Evolutionary conservation across 2,329 filamentous ascomycete species (phyloP), one percentile per base, ranked within the genome.

Genomic region (Ophiostoma perfectum): DNA sequence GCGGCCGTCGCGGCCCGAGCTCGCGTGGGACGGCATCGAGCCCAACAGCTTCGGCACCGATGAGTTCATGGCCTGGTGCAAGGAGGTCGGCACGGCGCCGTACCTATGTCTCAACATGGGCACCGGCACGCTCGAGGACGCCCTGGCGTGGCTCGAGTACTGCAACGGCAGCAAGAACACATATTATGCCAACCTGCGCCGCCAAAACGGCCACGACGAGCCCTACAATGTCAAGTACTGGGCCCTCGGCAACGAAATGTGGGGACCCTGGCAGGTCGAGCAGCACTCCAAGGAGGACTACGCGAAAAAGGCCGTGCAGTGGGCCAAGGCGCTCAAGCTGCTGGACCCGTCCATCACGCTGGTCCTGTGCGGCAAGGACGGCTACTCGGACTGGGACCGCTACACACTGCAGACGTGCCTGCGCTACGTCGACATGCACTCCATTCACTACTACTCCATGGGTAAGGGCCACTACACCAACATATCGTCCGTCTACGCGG

Each of bases 211-310:
- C 11, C 88, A 86, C 44, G 83, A 88, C 68, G 85, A 92, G 78
- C 92, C 91, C 4, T 94, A 94, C 78, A 88, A 88, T 70, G 82
- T 93, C 74, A 92, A 91, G 78, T 94, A 93, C 81, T 95, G 91
- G 91, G 90, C 90, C 1, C 84, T 95, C 39, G 91, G 91, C 9
- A 95, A 95, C 78, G 88, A 90, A 76, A 81, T 83, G 76, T 90
- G 85, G 84, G 88, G 87, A 4, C 84, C 86, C 18, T 72, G 70
- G 83, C 87, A 90, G 77, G 84, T 90, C 69, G 86, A 82, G 72
- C 85, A 90, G 78, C 84, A 87, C 82, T 89, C 86, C 71, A 87
- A 88, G 76, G 87, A 89, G 74, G 86, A 85, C 78, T 91, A 90
- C 75, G 86, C 88, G 60, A 85, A 87, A 74, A 86, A 86, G 74